Conservation (phyloP, 345 rosid species). For the Bruguiera sexangula region DNA sequence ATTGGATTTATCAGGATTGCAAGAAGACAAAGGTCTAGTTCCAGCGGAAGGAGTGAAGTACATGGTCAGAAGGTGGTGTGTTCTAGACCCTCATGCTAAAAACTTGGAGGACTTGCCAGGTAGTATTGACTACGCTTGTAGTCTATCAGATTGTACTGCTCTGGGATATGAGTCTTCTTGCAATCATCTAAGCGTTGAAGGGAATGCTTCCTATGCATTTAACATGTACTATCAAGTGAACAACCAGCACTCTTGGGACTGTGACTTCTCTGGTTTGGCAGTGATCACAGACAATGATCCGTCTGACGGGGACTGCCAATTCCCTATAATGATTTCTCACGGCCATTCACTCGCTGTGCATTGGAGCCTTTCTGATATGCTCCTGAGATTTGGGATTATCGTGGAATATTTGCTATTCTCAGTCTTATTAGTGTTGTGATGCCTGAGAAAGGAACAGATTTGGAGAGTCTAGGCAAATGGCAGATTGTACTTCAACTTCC, state of each 20-base stretch:
- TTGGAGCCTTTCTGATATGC: slow-evolving; percentile 11
- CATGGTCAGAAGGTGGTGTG: slow-evolving; percentile 57
- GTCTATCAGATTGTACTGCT: slow-evolving; percentile 68
- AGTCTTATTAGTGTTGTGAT: slow-evolving; percentile 18
- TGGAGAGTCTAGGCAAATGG: neutral
- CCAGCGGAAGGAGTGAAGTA: slow-evolving; percentile 59
- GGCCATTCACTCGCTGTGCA: slow-evolving; percentile 24
- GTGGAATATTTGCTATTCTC: slow-evolving; percentile 19
- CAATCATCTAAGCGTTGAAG: slow-evolving; percentile 45
- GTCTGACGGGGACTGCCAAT: slow-evolving; percentile 55
- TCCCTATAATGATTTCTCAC: slow-evolving; percentile 59
- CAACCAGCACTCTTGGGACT: slow-evolving; percentile 54
- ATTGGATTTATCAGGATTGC: slow-evolving; percentile 45
- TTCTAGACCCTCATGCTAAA: slow-evolving; percentile 39
- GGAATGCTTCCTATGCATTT: slow-evolving; percentile 83
- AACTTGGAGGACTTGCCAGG: slow-evolving; percentile 42
- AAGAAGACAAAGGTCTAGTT: slow-evolving; percentile 33
- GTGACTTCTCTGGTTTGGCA: slow-evolving; percentile 70
- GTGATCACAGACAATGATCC: slow-evolving; percentile 51
- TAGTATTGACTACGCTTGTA: slow-evolving; percentile 62
- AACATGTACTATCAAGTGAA: slow-evolving; percentile 75
- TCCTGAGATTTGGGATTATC: slow-evolving; percentile 6
- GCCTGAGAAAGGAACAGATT: neutral
- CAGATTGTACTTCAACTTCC: neutral
- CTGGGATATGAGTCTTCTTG: slow-evolving; percentile 75